phyloP scores from a whole-genome alignment of 176 grass and related monocot species.

The Oryza glaberrima region DNA sequence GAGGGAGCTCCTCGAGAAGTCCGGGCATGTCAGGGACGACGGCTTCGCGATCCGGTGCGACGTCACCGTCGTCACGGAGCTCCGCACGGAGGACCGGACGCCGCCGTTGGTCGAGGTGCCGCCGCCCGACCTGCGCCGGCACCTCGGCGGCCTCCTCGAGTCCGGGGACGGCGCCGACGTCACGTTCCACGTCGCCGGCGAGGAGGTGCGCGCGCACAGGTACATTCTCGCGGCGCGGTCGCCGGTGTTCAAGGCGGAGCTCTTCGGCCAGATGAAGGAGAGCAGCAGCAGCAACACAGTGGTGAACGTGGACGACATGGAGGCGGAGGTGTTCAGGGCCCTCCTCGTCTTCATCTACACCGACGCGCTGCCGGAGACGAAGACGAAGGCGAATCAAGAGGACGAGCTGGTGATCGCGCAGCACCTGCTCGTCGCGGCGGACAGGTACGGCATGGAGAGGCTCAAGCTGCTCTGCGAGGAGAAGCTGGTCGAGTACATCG shows the following conservation, averaged over 20 bases:
- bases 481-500: neutral
- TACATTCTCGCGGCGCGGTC: slow-evolving; percentile 20
- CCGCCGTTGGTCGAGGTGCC: neutral
- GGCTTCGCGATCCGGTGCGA: slow-evolving; percentile 24
- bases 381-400: neutral
- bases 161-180: slow-evolving; percentile 23
- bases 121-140: neutral
- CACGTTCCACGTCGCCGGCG: slow-evolving; percentile 40
- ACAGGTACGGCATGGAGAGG: slow-evolving; percentile 20
- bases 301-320: too few species aligned
- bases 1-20: too few species aligned
- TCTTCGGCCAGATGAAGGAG: too few species aligned
- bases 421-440: slow-evolving; percentile 15
- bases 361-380: neutral
- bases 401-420: neutral
- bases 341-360: too few species aligned
- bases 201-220: slow-evolving; percentile 41
- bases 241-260: too few species aligned
- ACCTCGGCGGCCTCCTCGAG: too few species aligned
- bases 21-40: too few species aligned
- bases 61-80: neutral
- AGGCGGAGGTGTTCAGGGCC: too few species aligned
- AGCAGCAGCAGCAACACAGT: too few species aligned
- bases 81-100: neutral
- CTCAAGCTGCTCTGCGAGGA: neutral